These are phyloP conservation scores for Colletotrichum phormii DNA, from an alignment of 2,329 filamentous ascomycete species.

Conservation along the genomic window DNA sequence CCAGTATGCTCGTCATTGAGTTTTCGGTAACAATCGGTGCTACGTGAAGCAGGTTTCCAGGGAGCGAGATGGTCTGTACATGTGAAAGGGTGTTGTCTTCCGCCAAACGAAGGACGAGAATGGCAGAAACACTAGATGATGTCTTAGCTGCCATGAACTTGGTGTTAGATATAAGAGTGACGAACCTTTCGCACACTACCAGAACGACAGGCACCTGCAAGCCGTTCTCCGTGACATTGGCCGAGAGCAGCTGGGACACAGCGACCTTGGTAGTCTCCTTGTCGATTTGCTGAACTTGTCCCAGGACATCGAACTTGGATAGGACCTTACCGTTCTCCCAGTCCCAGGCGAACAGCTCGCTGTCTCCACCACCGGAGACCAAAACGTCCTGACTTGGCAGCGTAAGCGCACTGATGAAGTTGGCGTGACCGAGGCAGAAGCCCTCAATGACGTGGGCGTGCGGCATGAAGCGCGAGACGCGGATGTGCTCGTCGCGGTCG, in stretches of 20 bases:
- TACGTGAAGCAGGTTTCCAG: constrained; percentile 74
- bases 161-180: constrained; percentile 39
- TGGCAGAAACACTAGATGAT: constrained; percentile 62
- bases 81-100: constrained; percentile 61
- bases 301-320: constrained; percentile 64
- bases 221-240: constrained; percentile 36
- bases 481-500: constrained; percentile 80
- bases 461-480: constrained; percentile 82
- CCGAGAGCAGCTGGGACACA: constrained; percentile 56
- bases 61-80: constrained; percentile 62
- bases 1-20: constrained; percentile 47
- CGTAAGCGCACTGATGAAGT: constrained; percentile 85
- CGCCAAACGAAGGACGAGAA: constrained; percentile 73
- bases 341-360: constrained; percentile 83
- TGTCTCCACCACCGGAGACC: constrained; percentile 88
- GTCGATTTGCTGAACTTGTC: constrained; percentile 45
- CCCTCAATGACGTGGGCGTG: constrained; percentile 90
- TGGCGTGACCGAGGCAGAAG: constrained; percentile 88
- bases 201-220: constrained; percentile 43
- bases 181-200: constrained; percentile 59
- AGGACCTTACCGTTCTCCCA: constrained; percentile 73
- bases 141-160: constrained; percentile 38
- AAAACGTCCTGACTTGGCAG: constrained; percentile 74
- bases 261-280: constrained; percentile 56
- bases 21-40: constrained; percentile 42